Evolutionary conservation across 2,329 filamentous ascomycete genomes (phyloP).

Genomic region (Dactylellina cionopaga): DNA sequence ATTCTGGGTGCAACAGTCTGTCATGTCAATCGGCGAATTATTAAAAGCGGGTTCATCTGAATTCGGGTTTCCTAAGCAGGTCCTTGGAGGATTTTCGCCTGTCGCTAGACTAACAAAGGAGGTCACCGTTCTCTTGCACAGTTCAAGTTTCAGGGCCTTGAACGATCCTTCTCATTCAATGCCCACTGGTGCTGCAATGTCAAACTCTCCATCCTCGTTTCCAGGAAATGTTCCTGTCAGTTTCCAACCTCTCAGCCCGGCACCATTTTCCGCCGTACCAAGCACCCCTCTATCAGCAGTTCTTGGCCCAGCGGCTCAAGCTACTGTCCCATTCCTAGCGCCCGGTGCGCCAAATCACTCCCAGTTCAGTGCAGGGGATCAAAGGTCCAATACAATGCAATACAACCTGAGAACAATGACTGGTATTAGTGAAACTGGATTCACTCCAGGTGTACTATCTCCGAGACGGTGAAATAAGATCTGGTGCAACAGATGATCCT

Average conservation of each 20-base stretch:
- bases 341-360: constrained; percentile 6
- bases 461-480: constrained; percentile 19
- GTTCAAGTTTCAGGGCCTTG: constrained; percentile 55
- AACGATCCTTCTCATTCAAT: constrained; percentile 50
- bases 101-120: constrained; percentile 57
- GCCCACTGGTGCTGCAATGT: constrained; percentile 8
- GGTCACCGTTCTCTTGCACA: constrained; percentile 56
- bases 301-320: constrained; percentile 56
- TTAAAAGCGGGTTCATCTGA: constrained; percentile 56
- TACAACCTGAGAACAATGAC: constrained; percentile 40
- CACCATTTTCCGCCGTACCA: constrained; percentile 54
- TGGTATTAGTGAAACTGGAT: constrained; percentile 43
- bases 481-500: not conserved
- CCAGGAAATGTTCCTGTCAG: constrained; percentile 35
- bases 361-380: constrained; percentile 3
- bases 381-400: constrained; percentile 48
- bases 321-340: constrained; percentile 55
- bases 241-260: constrained; percentile 54
- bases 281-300: constrained; percentile 57
- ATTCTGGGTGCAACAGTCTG: constrained; percentile 52
- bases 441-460: constrained; percentile 24
- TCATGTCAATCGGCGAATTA: constrained; percentile 57
- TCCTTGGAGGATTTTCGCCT: constrained; percentile 55
- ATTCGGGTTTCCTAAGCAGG: constrained; percentile 56
- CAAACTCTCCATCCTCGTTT: constrained; percentile 18